Conservation (phyloP, 129 eudicot genomes). For the Smallanthus sonchifolius region DNA sequence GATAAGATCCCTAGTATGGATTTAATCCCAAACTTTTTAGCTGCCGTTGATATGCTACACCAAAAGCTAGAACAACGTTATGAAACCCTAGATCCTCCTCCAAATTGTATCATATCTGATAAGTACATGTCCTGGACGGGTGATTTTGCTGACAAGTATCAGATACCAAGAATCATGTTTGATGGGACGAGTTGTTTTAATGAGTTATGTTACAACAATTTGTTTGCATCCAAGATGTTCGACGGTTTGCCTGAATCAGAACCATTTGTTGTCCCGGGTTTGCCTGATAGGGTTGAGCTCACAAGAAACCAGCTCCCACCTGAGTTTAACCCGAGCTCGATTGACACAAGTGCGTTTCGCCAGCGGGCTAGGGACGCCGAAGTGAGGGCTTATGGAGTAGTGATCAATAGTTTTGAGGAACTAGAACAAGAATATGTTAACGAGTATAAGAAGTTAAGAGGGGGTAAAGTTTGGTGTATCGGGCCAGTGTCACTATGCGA, state of each 20-base stretch:
- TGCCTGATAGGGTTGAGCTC: constrained; percentile 41
- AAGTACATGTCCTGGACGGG: constrained; percentile 38
- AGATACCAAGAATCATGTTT: constrained; percentile 41
- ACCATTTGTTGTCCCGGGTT: constrained; percentile 42
- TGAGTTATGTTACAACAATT: constrained; percentile 24
- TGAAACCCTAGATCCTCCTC: constrained; percentile 22
- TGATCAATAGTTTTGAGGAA: constrained; percentile 40
- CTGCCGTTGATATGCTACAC: constrained; percentile 29
- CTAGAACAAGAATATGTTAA: constrained; percentile 35
- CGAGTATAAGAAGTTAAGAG: constrained; percentile 20
- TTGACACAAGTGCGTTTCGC: not conserved
- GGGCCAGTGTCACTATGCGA: constrained; percentile 37
- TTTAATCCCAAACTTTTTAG: constrained; percentile 14
- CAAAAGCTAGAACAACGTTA: constrained; percentile 21
- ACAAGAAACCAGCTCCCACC: constrained; percentile 32
- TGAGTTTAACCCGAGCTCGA: constrained; percentile 16
- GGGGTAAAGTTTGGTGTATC: constrained; percentile 32
- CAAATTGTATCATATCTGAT: constrained; percentile 31
- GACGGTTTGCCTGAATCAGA: constrained; percentile 18
- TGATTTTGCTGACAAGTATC: constrained; percentile 21
- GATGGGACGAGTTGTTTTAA: constrained; percentile 48
- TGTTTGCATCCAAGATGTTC: constrained; percentile 8
- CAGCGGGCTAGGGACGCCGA: constrained; percentile 21
- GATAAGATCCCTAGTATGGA: constrained; percentile 41
- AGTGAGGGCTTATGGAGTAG: constrained; percentile 18